These are phyloP conservation scores for Pouteria campechiana DNA, from an alignment of 179 eudicot genomes.

Conservation along the genomic window DNA sequence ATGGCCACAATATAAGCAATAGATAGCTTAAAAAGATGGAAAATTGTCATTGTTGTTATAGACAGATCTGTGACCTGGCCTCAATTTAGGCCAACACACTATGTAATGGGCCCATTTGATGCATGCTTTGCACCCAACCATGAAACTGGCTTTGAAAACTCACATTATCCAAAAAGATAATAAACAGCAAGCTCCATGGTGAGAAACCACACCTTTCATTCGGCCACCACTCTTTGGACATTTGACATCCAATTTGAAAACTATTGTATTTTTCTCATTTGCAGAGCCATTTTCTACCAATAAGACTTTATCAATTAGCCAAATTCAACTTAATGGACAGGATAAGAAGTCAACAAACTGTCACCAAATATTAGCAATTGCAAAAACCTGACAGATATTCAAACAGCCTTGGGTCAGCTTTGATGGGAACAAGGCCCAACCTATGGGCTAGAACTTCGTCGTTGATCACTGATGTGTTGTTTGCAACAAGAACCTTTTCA, in stretches of 20 bases:
- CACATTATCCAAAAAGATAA: too few relatives aligned
- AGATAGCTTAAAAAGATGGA: neutral
- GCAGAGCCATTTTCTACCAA: constrained; percentile 76
- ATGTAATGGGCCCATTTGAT: too few relatives aligned
- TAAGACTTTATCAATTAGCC: constrained; percentile 5
- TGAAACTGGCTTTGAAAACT: too few relatives aligned
- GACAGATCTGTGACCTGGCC: too few relatives aligned
- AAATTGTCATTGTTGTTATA: too few relatives aligned
- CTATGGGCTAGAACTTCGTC: constrained; percentile 96
- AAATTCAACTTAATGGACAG: neutral
- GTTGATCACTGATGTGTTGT: constrained; percentile 78
- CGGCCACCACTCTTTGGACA: constrained; percentile 40
- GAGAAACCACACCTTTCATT: constrained; percentile 33
- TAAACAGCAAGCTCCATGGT: neutral
- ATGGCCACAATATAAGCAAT: neutral
- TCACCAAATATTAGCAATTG: neutral
- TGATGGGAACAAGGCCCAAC: constrained; percentile 81
- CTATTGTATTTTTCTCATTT: constrained; percentile 87
- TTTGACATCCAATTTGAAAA: constrained; percentile 63
- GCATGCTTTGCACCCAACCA: too few relatives aligned
- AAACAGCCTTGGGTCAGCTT: constrained; percentile 84
- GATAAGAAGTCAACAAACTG: neutral
- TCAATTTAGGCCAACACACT: too few relatives aligned
- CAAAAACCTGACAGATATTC: constrained; percentile 76
- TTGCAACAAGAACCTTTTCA: constrained; percentile 80